Evolutionary conservation across 1,284 basidiomycete species (phyloP).

Genomic region (Pyrrhoderma lamaoense): DNA sequence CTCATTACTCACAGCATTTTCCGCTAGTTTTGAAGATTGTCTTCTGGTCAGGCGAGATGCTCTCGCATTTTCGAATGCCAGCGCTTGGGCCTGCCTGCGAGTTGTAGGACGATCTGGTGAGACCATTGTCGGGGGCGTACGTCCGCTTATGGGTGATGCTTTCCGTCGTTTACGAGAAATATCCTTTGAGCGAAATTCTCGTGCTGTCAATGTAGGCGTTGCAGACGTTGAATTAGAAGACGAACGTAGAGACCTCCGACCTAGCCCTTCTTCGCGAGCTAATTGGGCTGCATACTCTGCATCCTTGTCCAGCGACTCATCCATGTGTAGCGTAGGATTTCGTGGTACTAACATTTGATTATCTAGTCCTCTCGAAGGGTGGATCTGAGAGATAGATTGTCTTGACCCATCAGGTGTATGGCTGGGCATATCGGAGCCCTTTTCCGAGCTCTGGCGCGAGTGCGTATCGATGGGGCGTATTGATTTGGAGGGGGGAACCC

Average conservation of each 20-base stretch:
- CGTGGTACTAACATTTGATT: not conserved
- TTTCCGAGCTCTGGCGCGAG: no score
- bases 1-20: not conserved
- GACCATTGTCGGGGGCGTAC: conserved; percentile 8
- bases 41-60: conserved; percentile 8
- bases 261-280: conserved; percentile 11
- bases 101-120: conserved; percentile 17
- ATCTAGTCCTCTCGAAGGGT: no score
- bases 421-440: no score
- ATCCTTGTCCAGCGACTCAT: conserved; percentile 15
- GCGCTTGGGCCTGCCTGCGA: conserved; percentile 12
- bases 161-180: conserved; percentile 10
- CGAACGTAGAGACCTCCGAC: conserved; percentile 12
- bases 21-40: conserved; percentile 9
- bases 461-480: no score
- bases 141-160: conserved; percentile 5
- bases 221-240: conserved; percentile 2
- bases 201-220: conserved; percentile 1
- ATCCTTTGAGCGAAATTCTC: conserved; percentile 4
- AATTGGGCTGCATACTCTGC: conserved; percentile 15
- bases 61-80: conserved; percentile 10
- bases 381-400: no score
- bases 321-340: conserved; percentile 1
- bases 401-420: no score
- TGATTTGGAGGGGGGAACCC: not conserved